These are phyloP conservation scores for Xylaria nigripes DNA, from an alignment of 495 filamentous ascomycete species.

Conservation along the genomic window DNA sequence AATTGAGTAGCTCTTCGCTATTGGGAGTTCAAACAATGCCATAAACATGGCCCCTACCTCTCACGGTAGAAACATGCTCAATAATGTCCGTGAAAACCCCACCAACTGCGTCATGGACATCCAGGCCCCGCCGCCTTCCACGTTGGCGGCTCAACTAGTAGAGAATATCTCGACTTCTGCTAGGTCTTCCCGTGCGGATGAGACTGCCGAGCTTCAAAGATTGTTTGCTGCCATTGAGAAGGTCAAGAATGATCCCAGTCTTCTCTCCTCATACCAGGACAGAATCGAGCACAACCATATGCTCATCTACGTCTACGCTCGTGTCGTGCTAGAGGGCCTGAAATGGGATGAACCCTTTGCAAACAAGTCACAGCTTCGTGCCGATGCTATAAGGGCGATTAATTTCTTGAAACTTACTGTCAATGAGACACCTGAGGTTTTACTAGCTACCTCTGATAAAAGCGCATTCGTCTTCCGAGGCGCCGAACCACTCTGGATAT, in stretches of 20 bases:
- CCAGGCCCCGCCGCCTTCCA: constrained; percentile 51
- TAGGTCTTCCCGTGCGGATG: constrained; percentile 33
- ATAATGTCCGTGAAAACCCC: constrained; percentile 16
- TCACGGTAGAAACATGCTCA: constrained; percentile 20
- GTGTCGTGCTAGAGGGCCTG: constrained; percentile 66
- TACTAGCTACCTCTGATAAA: constrained; percentile 43
- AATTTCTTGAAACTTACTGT: constrained; percentile 58
- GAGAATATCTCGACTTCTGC: constrained; percentile 42
- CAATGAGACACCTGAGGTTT: constrained; percentile 60
- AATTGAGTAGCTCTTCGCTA: neutral
- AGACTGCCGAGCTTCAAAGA: constrained; percentile 35
- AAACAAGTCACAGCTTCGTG: constrained; percentile 40
- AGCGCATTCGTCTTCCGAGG: constrained; percentile 38
- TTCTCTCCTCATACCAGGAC: constrained; percentile 47
- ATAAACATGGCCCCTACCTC: constrained; percentile 29
- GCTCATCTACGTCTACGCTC: constrained; percentile 73
- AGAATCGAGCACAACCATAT: constrained; percentile 68
- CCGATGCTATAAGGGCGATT: constrained; percentile 63
- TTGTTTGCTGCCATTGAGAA: constrained; percentile 34
- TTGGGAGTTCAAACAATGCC: neutral
- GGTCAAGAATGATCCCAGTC: constrained; percentile 32
- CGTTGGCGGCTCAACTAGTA: constrained; percentile 59
- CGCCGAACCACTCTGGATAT: constrained; percentile 63
- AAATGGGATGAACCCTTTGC: constrained; percentile 54
- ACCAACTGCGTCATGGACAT: constrained; percentile 13